Base-by-base conservation (phyloP, 2,329 filamentous ascomycete genomes). In the Xylariaceae sp. region DNA sequence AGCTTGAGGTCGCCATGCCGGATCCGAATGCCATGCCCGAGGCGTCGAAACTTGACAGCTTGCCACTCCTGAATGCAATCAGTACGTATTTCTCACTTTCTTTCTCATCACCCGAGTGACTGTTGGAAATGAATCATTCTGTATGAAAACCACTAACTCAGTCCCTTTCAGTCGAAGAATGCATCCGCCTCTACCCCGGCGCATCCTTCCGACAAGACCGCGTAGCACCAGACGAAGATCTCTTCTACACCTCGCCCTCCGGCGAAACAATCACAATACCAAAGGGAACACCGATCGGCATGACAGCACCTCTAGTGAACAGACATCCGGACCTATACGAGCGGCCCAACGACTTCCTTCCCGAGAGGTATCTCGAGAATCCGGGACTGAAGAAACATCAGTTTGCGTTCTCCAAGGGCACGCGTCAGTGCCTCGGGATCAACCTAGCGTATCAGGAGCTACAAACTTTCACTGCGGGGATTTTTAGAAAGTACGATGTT, bases 141-240 rank as follows among this genome's bases (percentile, higher is more conserved):
- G 22, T 27, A 7, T 7, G 22, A 27, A 27, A 27, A 27, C 7
- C 22, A 27, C 22, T 27, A 27, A 27, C 4, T 7, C 22, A 4
- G 4, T 27, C 22, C 22, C 22, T 27, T 27, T 14, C 33, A 36
- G 33, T 71, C 32, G 57, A 64, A 11, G 68, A 71, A 48, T 55
- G 60, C 0, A 39, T 75, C 1, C 66, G 73, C 6, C 52, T 75
- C 2, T 68, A 69, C 19, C 68, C 66, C 12, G 70, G 67, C 1
- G 63, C 69, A 0, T 58, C 61, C 44, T 60, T 31, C 53, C 59
- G 58, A 30, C 68, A 60, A 58, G 62, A 45, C 55, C 71, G 56
- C 52, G 65, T 56, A 40, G 65, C 54, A 14, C 64, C 65, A 2
- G 60, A 66, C 38, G 60, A 58, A 10, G 58, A 62, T 11, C 48